A percentile compares a stretch with the other conserved stretches of the same genome.
Conservation (phyloP, 306 rosid species). For the Mimosa bimucronata region DNA sequence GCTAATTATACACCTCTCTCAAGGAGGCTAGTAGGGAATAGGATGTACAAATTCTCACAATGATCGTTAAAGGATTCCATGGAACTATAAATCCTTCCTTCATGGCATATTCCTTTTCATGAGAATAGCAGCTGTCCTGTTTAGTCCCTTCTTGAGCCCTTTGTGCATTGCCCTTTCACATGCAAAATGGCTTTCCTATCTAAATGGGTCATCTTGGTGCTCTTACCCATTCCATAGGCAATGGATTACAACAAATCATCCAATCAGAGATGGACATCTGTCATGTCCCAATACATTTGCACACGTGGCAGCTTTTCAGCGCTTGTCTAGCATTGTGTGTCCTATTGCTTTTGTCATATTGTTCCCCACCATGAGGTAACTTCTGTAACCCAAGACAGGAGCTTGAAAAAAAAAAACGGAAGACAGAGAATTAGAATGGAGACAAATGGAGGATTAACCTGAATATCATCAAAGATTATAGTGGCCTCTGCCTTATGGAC, state of each 20-base stretch:
- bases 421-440: neutral
- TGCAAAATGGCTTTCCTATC: neutral
- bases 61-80: neutral
- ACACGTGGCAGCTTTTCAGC: conserved; percentile 39
- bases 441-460: conserved; percentile 35
- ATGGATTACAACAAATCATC: neutral
- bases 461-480: conserved; percentile 16
- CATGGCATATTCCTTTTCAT: neutral
- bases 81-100: neutral
- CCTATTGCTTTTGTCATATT: neutral
- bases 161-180: neutral
- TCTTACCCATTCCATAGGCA: neutral
- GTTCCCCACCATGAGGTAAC: conserved; percentile 26
- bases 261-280: conserved; percentile 26
- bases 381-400: conserved; percentile 1
- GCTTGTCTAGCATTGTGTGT: conserved; percentile 32
- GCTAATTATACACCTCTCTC: neutral
- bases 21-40: neutral
- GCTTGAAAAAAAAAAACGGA: neutral
- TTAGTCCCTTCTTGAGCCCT: neutral
- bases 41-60: conserved; percentile 1
- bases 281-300: conserved; percentile 11
- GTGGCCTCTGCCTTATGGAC: neutral
- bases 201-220: neutral
- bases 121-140: conserved; percentile 3